phyloP scores from a whole-genome alignment of 2,329 filamentous ascomycete species.

The Elsinoe australis region DNA sequence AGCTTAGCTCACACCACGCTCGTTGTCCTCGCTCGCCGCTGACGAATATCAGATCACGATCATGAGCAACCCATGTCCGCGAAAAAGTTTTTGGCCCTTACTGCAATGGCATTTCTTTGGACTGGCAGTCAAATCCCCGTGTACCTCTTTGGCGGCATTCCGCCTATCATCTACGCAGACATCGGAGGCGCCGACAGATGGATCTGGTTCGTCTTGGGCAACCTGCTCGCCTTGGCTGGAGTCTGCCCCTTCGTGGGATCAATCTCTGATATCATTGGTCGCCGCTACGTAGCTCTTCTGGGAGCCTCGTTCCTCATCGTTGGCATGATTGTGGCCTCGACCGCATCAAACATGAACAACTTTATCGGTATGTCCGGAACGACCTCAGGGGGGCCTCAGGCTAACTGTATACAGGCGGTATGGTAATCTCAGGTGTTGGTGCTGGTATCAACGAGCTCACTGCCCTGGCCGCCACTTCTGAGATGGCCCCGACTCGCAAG shows the following conservation, averaged over 20 bases:
- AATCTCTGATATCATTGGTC: slow-evolving; percentile 56
- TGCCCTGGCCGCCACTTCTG: slow-evolving; percentile 58
- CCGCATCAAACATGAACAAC: slow-evolving; percentile 51
- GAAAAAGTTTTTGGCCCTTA: slow-evolving; percentile 46
- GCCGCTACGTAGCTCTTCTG: slow-evolving; percentile 51
- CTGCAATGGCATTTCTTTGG: slow-evolving; percentile 55
- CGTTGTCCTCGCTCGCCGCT: background rate
- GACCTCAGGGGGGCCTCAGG: no score
- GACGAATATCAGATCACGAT: slow-evolving; percentile 32
- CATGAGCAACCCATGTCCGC: slow-evolving; percentile 38
- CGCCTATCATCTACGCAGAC: slow-evolving; percentile 50
- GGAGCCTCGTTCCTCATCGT: slow-evolving; percentile 49
- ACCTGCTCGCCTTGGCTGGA: slow-evolving; percentile 50
- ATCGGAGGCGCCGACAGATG: slow-evolving; percentile 54
- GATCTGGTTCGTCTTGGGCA: slow-evolving; percentile 48
- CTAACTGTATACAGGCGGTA: no score
- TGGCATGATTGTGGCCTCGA: slow-evolving; percentile 53
- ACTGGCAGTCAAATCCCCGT: slow-evolving; percentile 54
- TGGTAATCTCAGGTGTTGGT: slow-evolving; percentile 55
- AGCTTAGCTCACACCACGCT: background rate
- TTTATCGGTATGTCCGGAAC: no score
- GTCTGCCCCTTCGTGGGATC: slow-evolving; percentile 59
- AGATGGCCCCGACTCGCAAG: slow-evolving; percentile 58
- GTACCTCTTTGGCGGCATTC: slow-evolving; percentile 36
- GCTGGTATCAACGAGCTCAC: slow-evolving; percentile 63